Evolutionary conservation across 2,329 filamentous ascomycete genomes (phyloP).

Genomic region (Parafenestella ontariensis): DNA sequence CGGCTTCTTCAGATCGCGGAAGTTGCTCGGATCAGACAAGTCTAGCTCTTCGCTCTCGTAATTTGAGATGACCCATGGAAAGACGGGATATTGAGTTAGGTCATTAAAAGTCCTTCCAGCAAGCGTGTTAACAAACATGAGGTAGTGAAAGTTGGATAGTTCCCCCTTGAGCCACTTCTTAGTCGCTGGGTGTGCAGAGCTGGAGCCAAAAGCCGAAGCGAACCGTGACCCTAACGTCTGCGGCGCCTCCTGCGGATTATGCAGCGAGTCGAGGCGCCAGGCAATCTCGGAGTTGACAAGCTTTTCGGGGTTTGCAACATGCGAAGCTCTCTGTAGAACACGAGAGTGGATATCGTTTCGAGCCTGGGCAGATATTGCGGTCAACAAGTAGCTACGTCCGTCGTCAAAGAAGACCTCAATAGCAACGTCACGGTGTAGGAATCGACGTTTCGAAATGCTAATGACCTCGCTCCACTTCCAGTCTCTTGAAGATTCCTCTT

Average conservation of each 20-base stretch:
- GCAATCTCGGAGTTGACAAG: constrained; percentile 82
- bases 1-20: constrained; percentile 90
- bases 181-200: constrained; percentile 82
- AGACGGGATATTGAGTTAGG: constrained; percentile 96
- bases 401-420: constrained; percentile 99
- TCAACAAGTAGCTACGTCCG: constrained; percentile 91
- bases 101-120: constrained; percentile 98
- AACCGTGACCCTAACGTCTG: constrained; percentile 84
- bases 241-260: constrained; percentile 68
- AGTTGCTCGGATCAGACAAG: constrained; percentile 80
- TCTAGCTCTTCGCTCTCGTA: constrained; percentile 95
- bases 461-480: constrained; percentile 97
- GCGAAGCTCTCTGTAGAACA: constrained; percentile 79
- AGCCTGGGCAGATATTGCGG: constrained; percentile 73
- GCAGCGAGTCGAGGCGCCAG: constrained; percentile 89
- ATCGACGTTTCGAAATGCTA: constrained; percentile 93
- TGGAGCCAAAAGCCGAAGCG: constrained; percentile 87
- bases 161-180: constrained; percentile 92
- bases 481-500: constrained; percentile 77
- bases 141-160: constrained; percentile 97
- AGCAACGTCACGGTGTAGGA: constrained; percentile 92
- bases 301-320: constrained; percentile 73
- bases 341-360: constrained; percentile 83
- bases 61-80: constrained; percentile 95
- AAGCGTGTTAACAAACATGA: constrained; percentile 98